These are phyloP conservation scores for Amanita brunnescens DNA, from an alignment of 768 basidiomycete genomes.

Conservation along the genomic window DNA sequence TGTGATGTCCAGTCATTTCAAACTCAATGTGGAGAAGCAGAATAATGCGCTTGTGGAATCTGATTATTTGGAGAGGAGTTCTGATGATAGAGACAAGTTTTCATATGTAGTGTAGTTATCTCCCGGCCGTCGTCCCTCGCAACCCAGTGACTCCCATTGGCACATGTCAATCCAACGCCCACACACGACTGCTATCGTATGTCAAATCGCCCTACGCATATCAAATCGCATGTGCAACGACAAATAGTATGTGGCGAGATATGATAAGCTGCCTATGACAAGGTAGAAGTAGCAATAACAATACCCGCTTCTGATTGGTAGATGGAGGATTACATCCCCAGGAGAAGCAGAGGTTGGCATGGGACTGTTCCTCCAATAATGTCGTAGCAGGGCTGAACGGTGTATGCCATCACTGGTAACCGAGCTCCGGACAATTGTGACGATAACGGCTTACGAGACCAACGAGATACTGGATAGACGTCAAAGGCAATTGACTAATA, in stretches of 20 bases:
- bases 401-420: slow-evolving; percentile 48
- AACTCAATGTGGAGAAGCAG: slow-evolving; percentile 75
- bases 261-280: no score
- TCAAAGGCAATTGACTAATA: slow-evolving; percentile 22
- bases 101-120: slow-evolving; percentile 60
- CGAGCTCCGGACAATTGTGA: slow-evolving; percentile 62
- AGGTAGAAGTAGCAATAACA: no score
- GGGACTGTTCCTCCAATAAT: slow-evolving; percentile 41
- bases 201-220: no score
- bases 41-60: slow-evolving; percentile 76
- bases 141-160: no score
- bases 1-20: slow-evolving; percentile 82
- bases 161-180: no score
- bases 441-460: slow-evolving; percentile 59
- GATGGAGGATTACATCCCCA: no score
- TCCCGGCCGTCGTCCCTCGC: no score
- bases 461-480: slow-evolving; percentile 62
- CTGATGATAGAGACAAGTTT: slow-evolving; percentile 61
- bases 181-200: no score
- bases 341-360: slow-evolving; percentile 35
- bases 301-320: no score
- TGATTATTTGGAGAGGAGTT: slow-evolving; percentile 78
- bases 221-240: no score
- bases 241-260: no score
- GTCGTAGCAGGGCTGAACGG: slow-evolving; percentile 47